These are phyloP conservation scores for Neonectria punicea DNA, from an alignment of 2,329 filamentous ascomycete species.

Conservation along the genomic window DNA sequence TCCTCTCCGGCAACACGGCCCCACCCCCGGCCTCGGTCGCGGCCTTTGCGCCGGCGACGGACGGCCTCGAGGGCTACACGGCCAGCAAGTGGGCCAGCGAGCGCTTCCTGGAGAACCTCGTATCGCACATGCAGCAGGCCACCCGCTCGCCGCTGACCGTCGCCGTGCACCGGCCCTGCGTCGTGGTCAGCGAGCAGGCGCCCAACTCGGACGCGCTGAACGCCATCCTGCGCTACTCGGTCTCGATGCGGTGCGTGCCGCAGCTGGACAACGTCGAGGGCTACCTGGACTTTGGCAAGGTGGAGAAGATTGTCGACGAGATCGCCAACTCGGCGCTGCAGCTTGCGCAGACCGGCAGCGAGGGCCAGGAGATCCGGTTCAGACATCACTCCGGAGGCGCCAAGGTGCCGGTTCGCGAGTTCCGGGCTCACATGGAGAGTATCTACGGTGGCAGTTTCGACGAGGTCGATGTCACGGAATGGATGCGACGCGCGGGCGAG, in stretches of 20 bases:
- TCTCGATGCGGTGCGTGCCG: conserved; percentile 26
- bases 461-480: conserved; percentile 20
- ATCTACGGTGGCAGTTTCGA: conserved; percentile 23
- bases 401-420: conserved; percentile 23
- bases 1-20: conserved; percentile 19
- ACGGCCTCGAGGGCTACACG: conserved; percentile 45
- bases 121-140: conserved; percentile 9
- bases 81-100: conserved; percentile 49
- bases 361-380: conserved; percentile 7
- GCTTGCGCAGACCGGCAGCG: neutral
- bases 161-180: conserved; percentile 42
- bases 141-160: conserved; percentile 32
- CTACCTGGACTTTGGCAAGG: conserved; percentile 20
- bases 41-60: conserved; percentile 22
- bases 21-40: conserved; percentile 24
- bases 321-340: conserved; percentile 8
- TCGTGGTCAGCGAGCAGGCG: conserved; percentile 31
- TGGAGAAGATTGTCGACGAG: conserved; percentile 22
- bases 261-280: conserved; percentile 16
- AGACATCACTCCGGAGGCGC: conserved; percentile 28
- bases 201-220: conserved; percentile 30
- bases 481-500: conserved; percentile 22
- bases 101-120: conserved; percentile 42
- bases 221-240: conserved; percentile 25
- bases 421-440: conserved; percentile 25